phyloP scores from a whole-genome alignment of 2,329 filamentous ascomycete genomes.

The Drechslera avenae region DNA sequence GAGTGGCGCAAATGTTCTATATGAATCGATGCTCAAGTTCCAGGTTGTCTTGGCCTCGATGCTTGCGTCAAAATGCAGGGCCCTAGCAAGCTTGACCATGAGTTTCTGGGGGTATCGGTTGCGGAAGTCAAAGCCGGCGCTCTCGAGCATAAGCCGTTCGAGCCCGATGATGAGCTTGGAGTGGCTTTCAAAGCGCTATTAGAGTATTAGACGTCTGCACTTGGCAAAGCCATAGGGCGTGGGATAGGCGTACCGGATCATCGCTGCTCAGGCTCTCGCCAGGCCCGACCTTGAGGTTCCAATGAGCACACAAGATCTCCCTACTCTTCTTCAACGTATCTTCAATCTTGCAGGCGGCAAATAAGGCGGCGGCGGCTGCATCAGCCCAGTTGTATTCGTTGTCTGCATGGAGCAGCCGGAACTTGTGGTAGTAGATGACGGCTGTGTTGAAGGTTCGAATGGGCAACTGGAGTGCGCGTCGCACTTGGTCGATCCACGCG shows the following conservation, averaged over 20 bases:
- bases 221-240: neutral
- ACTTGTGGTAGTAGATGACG: constrained; percentile 91
- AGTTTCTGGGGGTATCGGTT: constrained; percentile 85
- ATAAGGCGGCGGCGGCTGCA: constrained; percentile 83
- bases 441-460: constrained; percentile 92
- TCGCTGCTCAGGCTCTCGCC: constrained; percentile 75
- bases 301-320: constrained; percentile 88
- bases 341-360: constrained; percentile 95
- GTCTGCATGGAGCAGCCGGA: constrained; percentile 83
- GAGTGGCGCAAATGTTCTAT: constrained; percentile 89
- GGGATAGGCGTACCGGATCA: constrained; percentile 67
- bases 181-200: constrained; percentile 77
- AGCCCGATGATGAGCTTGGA: constrained; percentile 85
- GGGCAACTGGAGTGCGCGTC: constrained; percentile 78
- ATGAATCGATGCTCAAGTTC: constrained; percentile 83
- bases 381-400: constrained; percentile 84
- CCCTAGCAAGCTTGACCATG: constrained; percentile 76
- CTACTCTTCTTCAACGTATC: constrained; percentile 96
- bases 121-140: constrained; percentile 91
- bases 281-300: constrained; percentile 77
- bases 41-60: constrained; percentile 72
- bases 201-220: neutral
- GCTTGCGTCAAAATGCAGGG: constrained; percentile 60
- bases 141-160: constrained; percentile 90
- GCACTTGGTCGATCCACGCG: constrained; percentile 84